Evolutionary conservation across 108 stramenopile species (phyloP).

Genomic region (Aurantiochytrium sp.): DNA sequence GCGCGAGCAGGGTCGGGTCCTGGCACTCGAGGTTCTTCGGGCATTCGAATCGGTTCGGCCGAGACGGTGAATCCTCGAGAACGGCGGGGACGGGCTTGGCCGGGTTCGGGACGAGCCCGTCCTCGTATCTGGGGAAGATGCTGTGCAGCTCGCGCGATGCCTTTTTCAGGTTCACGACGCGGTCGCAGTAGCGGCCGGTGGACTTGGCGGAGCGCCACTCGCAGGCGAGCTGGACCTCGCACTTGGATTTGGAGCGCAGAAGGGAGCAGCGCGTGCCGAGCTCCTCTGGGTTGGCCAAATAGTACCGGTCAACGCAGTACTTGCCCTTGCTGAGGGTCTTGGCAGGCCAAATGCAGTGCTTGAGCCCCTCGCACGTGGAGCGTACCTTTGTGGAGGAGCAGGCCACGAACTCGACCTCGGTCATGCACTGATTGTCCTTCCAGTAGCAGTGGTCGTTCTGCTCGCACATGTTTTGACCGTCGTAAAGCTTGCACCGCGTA

Average conservation of each 20-base stretch:
- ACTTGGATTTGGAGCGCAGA: neutral
- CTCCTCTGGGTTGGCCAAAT: constrained; percentile 1
- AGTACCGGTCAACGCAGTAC: constrained; percentile 15
- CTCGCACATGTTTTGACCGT: neutral
- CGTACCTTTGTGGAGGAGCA: neutral
- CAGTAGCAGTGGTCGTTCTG: neutral
- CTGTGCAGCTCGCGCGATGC: neutral
- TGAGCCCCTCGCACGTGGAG: neutral
- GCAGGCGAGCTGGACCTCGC: neutral
- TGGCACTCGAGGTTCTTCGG: neutral
- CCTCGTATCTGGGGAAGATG: neutral
- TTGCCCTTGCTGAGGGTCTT: neutral
- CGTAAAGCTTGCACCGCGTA: neutral
- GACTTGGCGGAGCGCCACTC: neutral
- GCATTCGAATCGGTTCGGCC: neutral
- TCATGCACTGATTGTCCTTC: neutral
- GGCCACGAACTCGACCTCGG: neutral
- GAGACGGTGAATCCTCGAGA: neutral
- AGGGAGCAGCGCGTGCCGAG: neutral
- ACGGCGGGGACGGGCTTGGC: neutral
- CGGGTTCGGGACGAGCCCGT: neutral
- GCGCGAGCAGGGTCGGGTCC: neutral
- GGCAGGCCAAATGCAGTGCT: neutral
- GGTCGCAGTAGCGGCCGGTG: neutral
- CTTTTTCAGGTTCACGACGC: neutral